Percentiles rank a stretch among this genome's conserved stretches.
These are phyloP conservation scores for Naganishia onofrii DNA, from an alignment of 768 basidiomycete species.

Conservation along the genomic window DNA sequence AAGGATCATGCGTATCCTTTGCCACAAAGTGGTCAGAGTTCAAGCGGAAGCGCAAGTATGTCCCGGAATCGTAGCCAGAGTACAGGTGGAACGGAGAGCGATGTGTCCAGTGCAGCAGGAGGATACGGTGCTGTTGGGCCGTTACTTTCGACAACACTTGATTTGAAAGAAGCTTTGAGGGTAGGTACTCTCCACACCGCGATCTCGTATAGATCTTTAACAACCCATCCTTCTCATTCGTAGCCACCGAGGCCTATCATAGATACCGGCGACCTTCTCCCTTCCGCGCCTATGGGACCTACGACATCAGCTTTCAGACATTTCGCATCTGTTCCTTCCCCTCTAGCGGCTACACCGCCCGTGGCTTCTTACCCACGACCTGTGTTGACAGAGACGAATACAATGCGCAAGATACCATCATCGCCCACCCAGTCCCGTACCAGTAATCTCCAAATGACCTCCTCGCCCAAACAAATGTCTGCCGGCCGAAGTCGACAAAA, in stretches of 20 bases:
- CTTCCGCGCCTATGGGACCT: constrained; percentile 39
- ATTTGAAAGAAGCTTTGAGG: constrained; percentile 46
- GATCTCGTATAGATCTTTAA: neutral
- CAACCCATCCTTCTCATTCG: neutral
- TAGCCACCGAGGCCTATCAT: constrained; percentile 43
- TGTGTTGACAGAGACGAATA: neutral
- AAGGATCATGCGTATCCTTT: constrained; percentile 14
- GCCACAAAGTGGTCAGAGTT: constrained; percentile 15
- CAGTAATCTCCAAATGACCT: constrained; percentile 34
- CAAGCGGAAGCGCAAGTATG: constrained; percentile 7
- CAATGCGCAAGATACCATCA: constrained; percentile 12
- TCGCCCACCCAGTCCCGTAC: constrained; percentile 17
- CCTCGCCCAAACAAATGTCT: constrained; percentile 50
- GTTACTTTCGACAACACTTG: constrained; percentile 5
- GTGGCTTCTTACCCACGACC: constrained; percentile 3
- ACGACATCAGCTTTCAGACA: constrained; percentile 35
- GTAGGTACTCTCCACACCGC: constrained; percentile 31
- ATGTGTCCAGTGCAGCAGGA: constrained; percentile 28
- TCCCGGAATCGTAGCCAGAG: neutral
- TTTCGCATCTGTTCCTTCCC: constrained; percentile 46
- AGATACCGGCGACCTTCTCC: constrained; percentile 43
- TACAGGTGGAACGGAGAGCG: constrained; percentile 24
- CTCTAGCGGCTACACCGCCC: constrained; percentile 35
- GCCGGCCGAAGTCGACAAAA: constrained; percentile 28
- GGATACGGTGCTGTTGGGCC: constrained; percentile 6